Percentiles rank a stretch among this genome's conserved stretches.
Conservation (phyloP, 2,329 filamentous ascomycete species). For the Cephalotrichum gorgonifer region DNA sequence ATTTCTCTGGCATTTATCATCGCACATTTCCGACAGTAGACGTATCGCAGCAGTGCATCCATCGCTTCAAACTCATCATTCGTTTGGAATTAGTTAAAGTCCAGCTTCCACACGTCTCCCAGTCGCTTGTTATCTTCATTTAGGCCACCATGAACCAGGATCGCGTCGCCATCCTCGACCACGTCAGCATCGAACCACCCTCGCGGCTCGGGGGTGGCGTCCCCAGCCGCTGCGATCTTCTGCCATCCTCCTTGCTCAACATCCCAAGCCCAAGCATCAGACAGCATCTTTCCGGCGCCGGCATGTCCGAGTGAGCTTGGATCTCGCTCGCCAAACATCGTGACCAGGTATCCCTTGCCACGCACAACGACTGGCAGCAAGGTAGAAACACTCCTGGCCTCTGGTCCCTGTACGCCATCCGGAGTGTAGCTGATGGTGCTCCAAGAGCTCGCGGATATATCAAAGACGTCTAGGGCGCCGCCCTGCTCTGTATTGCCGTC, state of each 20-base stretch:
- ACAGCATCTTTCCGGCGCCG: constrained; percentile 28
- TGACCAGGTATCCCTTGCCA: constrained; percentile 18
- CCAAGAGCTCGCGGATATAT: constrained; percentile 15
- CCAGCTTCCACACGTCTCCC: constrained; percentile 27
- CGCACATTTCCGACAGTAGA: too few species aligned
- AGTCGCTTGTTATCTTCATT: constrained; percentile 23
- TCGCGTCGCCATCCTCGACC: constrained; percentile 7
- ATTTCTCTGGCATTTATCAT: too few species aligned
- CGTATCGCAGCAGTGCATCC: too few species aligned
- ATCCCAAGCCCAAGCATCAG: constrained; percentile 29
- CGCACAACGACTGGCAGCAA: constrained; percentile 13
- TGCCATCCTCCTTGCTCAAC: constrained; percentile 17
- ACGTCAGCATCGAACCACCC: constrained; percentile 30
- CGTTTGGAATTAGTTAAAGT: too few species aligned
- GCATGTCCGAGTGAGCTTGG: constrained; percentile 26
- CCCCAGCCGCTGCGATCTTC: constrained; percentile 12
- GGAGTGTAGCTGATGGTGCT: constrained; percentile 13
- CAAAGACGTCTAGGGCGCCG: constrained; percentile 40
- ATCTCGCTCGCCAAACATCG: constrained; percentile 27
- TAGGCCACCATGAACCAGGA: constrained; percentile 28
- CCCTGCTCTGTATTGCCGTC: constrained; percentile 51
- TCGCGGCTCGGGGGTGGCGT: constrained; percentile 18
- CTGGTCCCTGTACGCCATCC: constrained; percentile 17
- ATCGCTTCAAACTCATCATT: too few species aligned
- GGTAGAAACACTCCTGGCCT: constrained; percentile 19